Evolutionary conservation across 495 filamentous ascomycete genomes (phyloP), one percentile per base, ranked within the genome.

Genomic region (Zalerion maritima): DNA sequence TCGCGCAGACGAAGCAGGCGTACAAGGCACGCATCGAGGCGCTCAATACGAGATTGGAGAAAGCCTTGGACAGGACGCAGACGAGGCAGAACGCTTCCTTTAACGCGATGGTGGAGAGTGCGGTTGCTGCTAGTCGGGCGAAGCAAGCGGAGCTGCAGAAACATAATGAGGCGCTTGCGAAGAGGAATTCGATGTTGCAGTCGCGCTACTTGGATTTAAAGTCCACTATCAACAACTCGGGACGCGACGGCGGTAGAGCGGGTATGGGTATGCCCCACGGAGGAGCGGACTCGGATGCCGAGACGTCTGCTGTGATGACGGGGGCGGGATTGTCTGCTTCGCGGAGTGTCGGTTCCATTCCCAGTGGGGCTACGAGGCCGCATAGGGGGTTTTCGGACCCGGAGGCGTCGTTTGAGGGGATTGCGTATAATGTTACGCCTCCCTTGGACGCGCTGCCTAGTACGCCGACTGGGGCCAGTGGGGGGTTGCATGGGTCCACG

Each of bases 1-100:
- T 62, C 14, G 52, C 61, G 22, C 51, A 57, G 27, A 38, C 46
- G n/a, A 57, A 55, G 5, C 40, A 49, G 14, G 47, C 39, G 0
- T 64, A 65, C 37, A 49, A 67, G 22, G 45, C 45, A 6, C 54
- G 61, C 22, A 59, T 72, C 14, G 34, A 41, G 8, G 57, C 29
- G n/a, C 42, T 60, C 19, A 51, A 49, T 25, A 40, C 44, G 5
- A 52, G 50, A 32, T 48, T 71, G 3, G 52, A 55, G 29, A 45
- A 54, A n/a, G 56, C 56, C 16, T 41, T 54, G 18, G 43, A 46
- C 26, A 47, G 63, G 9, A 49, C 58, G 5, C 60, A 59, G 31
- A 37, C 39, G n/a, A 50, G 48, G 9, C 32, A 58, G 13, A 48
- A 50, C 13, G 42, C 52, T 21, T 36, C 49, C 7, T 35, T 60